Percentiles rank a stretch among this genome's conserved stretches.
Evolutionary conservation across 257 asterid genomes (phyloP).

Genomic region (Schizonepeta tenuifolia): DNA sequence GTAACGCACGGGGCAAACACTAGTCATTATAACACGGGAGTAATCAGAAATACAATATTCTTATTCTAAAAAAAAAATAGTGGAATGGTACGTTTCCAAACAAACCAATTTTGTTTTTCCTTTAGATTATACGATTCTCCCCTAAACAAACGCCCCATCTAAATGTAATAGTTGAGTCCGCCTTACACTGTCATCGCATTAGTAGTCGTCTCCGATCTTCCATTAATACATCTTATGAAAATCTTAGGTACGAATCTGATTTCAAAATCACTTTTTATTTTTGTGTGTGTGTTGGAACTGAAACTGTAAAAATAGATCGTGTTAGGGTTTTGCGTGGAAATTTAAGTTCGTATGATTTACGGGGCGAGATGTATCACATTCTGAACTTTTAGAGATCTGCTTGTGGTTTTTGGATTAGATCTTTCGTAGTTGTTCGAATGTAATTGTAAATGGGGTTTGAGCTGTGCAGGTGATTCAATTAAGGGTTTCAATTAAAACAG

Average conservation of each 20-base stretch:
- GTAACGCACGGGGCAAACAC: too few relatives aligned
- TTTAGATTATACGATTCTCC: background rate
- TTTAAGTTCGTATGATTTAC: background rate
- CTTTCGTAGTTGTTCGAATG: slow-evolving; percentile 22
- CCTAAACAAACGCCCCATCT: slow-evolving; percentile 17
- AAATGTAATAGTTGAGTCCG: background rate
- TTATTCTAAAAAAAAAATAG: too few relatives aligned
- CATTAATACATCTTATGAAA: slow-evolving; percentile 3
- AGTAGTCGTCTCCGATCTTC: slow-evolving; percentile 31
- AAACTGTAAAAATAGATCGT: slow-evolving; percentile 13
- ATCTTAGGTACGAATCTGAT: background rate
- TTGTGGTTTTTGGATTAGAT: slow-evolving; percentile 20
- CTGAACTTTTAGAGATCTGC: slow-evolving; percentile 3
- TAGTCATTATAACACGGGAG: too few relatives aligned
- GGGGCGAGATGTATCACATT: background rate
- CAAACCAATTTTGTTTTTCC: background rate
- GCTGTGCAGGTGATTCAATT: slow-evolving; percentile 36
- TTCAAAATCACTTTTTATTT: background rate
- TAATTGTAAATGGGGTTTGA: slow-evolving; percentile 22
- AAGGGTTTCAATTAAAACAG: slow-evolving; percentile 30
- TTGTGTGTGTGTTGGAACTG: background rate
- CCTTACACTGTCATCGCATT: slow-evolving; percentile 22
- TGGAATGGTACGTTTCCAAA: background rate
- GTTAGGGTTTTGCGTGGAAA: slow-evolving; percentile 26
- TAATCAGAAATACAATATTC: too few relatives aligned